phyloP scores from a whole-genome alignment of 1,284 basidiomycete species.

The Xerocomus amazonicus region DNA sequence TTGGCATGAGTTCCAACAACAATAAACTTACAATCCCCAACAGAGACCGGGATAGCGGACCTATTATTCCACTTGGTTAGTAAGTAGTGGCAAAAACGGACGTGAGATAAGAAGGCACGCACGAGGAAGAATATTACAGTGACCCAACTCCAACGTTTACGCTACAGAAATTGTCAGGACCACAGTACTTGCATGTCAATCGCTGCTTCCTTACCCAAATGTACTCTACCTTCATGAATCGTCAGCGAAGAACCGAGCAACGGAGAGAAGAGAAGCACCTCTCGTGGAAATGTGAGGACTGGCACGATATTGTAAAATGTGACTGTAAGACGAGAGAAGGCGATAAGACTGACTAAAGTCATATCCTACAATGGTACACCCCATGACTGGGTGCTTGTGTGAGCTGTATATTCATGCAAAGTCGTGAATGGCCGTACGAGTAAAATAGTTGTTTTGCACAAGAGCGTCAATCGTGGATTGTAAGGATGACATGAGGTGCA shows the following conservation, averaged over 20 bases:
- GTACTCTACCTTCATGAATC: constrained; percentile 10
- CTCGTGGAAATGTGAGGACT: constrained; percentile 10
- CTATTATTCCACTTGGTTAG: background rate
- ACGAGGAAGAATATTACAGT: constrained; percentile 11
- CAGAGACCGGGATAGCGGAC: constrained; percentile 15
- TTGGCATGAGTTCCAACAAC: background rate
- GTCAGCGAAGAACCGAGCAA: background rate
- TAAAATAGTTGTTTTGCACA: background rate
- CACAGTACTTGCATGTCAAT: background rate
- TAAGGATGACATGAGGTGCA: constrained; percentile 3
- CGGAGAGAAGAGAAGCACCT: background rate
- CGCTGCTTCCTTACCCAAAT: constrained; percentile 7
- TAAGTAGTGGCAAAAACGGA: too few species aligned
- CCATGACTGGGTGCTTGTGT: background rate
- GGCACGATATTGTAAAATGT: background rate
- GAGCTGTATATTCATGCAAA: background rate
- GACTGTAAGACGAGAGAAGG: too few species aligned
- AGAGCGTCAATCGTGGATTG: background rate
- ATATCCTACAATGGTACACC: constrained; percentile 2
- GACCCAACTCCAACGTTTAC: constrained; percentile 10
- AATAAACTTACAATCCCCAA: constrained; percentile 9
- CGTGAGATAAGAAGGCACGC: background rate
- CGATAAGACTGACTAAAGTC: constrained; percentile 7
- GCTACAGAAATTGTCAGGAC: background rate
- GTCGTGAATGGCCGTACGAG: background rate